Evolutionary conservation across 768 basidiomycete species (phyloP).

Genomic region (Paxillus rubicundulus): DNA sequence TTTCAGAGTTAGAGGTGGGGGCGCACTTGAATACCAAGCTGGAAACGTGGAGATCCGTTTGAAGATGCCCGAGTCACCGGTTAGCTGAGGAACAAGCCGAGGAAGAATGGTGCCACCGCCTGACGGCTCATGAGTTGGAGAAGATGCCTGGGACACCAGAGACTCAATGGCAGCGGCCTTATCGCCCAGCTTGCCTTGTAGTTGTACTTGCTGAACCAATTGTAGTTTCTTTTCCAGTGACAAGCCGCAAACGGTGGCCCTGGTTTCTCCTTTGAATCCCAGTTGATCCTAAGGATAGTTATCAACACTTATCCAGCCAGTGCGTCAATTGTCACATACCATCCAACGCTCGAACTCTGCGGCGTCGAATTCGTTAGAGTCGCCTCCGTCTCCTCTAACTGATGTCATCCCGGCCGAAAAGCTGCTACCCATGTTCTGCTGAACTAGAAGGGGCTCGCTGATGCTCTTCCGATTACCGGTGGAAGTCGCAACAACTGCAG

Average conservation of each 20-base stretch:
- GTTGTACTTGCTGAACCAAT: slow-evolving; percentile 57
- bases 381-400: slow-evolving; percentile 31
- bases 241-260: slow-evolving; percentile 60
- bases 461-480: slow-evolving; percentile 55
- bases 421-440: slow-evolving; percentile 41
- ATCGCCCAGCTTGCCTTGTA: slow-evolving; percentile 33
- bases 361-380: slow-evolving; percentile 34
- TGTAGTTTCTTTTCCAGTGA: slow-evolving; percentile 63
- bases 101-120: slow-evolving; percentile 56
- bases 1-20: slow-evolving; percentile 35
- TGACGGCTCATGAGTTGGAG: slow-evolving; percentile 59
- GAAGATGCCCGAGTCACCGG: slow-evolving; percentile 67
- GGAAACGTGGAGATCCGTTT: slow-evolving; percentile 61
- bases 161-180: slow-evolving; percentile 29
- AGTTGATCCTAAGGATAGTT: slow-evolving; percentile 56
- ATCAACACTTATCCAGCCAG: slow-evolving; percentile 4
- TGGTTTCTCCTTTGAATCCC: slow-evolving; percentile 68
- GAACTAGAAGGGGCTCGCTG: slow-evolving; percentile 66
- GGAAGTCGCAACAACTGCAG: slow-evolving; percentile 25
- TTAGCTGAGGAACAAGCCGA: slow-evolving; percentile 68
- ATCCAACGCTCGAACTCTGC: slow-evolving; percentile 67
- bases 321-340: slow-evolving; percentile 40
- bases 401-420: slow-evolving; percentile 19
- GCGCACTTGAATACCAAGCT: slow-evolving; percentile 51
- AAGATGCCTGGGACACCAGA: slow-evolving; percentile 33